Evolutionary conservation across 2,329 filamentous ascomycete genomes (phyloP), one percentile per base, ranked within the genome.

Genomic region (Myotisia sp.): DNA sequence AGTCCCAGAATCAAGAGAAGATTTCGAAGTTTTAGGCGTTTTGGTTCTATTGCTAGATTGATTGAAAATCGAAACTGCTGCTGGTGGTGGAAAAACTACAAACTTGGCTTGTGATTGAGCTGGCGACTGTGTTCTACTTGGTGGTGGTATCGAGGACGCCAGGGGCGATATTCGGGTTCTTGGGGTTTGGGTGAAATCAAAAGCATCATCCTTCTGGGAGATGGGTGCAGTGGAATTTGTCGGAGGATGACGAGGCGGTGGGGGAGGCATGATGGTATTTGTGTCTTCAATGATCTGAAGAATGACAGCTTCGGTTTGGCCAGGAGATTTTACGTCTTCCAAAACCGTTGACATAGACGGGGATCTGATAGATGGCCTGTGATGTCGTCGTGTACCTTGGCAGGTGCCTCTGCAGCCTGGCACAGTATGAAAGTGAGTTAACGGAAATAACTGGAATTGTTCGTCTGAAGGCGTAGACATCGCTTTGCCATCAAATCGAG

Each of bases 381-480:
- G 49, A 16, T 44, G 39, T 37, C 44, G 52, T 23, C 50, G 50
- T 39, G 57, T 56, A 1, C 54, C 51, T 32, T 59, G 56, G 36
- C 50, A 55, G 4, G 9, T 16, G 29, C 29, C 19, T 10, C 13
- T 32, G 14, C 44, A 41, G 14, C 23, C 18, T 7, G 36, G 44
- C 37, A 49, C 47, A 29, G 41, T 38, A 41, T 50, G 48, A 7
- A 49, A 45, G 7, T 55, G 48, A 32, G 52, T 48, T n/a, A 53
- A 43, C 12, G 58, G 58, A 27, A 60, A 60, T 30, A 61, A 47
- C 36, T 59, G 57, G 31, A 61, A 61, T 37, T 58, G 54, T 36
- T 30, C 29, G 29, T 40, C 30, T 4, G 16, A 23, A 12, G 23
- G 14, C 24, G 18, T 17, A 21, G 37, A 26, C 37, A 39, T 39